Conservation (phyloP, 441 rosid genomes). For the Eutrema salsugineum region DNA sequence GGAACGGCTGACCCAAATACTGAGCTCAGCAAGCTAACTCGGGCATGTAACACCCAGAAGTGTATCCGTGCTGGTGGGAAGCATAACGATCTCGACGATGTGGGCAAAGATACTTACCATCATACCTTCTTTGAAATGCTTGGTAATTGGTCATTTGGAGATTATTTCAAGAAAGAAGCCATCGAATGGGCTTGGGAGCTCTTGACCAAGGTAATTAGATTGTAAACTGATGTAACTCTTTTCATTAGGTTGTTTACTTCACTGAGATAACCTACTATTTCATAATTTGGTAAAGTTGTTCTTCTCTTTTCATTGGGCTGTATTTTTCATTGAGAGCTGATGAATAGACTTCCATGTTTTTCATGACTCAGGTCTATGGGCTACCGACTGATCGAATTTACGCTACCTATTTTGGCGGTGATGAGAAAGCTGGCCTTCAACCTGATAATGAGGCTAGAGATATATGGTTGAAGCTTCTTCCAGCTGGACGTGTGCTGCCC, state of each 20-base stretch:
- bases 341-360: not conserved
- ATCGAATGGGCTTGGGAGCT: constrained; percentile 98
- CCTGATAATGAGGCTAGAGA: constrained; percentile 90
- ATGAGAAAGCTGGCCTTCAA: constrained; percentile 80
- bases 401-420: constrained; percentile 99
- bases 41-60: constrained; percentile 96
- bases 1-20: constrained; percentile 90
- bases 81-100: constrained; percentile 98
- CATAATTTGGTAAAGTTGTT: not conserved
- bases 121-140: constrained; percentile 99
- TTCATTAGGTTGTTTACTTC: not conserved
- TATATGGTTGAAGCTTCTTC: constrained; percentile 79
- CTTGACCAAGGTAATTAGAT: constrained; percentile 56
- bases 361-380: constrained; percentile 57
- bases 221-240: not conserved
- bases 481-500: constrained; percentile 75
- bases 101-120: constrained; percentile 97
- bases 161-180: constrained; percentile 91
- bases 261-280: not conserved
- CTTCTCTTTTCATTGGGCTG: not conserved
- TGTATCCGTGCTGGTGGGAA: constrained; percentile 98
- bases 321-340: not conserved
- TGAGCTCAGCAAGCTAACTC: constrained; percentile 63
- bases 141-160: constrained; percentile 98
- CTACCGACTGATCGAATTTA: constrained; percentile 78